Conservation (phyloP, 495 filamentous ascomycete genomes). For the Rhizodiscina lignyota region DNA sequence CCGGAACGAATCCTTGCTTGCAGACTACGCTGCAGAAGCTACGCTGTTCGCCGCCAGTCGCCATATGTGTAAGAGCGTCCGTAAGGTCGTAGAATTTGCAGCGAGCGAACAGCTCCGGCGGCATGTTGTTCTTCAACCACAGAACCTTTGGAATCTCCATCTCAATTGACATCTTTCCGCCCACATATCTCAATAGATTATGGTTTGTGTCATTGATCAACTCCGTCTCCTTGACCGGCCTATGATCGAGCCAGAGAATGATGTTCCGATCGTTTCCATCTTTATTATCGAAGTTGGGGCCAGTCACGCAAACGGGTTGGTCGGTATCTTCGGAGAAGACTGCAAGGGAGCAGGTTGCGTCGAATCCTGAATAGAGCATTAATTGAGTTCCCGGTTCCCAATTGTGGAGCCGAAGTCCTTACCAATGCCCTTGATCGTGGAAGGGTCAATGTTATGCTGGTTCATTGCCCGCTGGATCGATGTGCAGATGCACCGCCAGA, state of each 20-base stretch:
- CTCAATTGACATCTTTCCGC: slow-evolving; percentile 93
- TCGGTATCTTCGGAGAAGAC: slow-evolving; percentile 81
- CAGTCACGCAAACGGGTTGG: slow-evolving; percentile 77
- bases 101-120: slow-evolving; percentile 68
- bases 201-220: slow-evolving; percentile 86
- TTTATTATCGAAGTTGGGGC: slow-evolving; percentile 58
- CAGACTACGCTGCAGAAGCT: slow-evolving; percentile 90
- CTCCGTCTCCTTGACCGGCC: slow-evolving; percentile 73
- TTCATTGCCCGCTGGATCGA: slow-evolving; percentile 63
- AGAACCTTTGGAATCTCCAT: slow-evolving; percentile 98
- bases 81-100: slow-evolving; percentile 94
- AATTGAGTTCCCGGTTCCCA: no score
- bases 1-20: slow-evolving; percentile 89
- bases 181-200: slow-evolving; percentile 87
- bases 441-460: slow-evolving; percentile 59
- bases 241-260: slow-evolving; percentile 84
- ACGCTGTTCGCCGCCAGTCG: slow-evolving; percentile 81
- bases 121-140: slow-evolving; percentile 97
- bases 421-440: slow-evolving; percentile 67
- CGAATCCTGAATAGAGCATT: no score
- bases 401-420: no score
- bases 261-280: slow-evolving; percentile 71
- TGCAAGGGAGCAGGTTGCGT: slow-evolving; percentile 88
- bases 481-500: slow-evolving; percentile 78
- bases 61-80: slow-evolving; percentile 88